Evolutionary conservation across 78 protist genomes (phyloP).

Genomic region (Chrysochromulina parva): DNA sequence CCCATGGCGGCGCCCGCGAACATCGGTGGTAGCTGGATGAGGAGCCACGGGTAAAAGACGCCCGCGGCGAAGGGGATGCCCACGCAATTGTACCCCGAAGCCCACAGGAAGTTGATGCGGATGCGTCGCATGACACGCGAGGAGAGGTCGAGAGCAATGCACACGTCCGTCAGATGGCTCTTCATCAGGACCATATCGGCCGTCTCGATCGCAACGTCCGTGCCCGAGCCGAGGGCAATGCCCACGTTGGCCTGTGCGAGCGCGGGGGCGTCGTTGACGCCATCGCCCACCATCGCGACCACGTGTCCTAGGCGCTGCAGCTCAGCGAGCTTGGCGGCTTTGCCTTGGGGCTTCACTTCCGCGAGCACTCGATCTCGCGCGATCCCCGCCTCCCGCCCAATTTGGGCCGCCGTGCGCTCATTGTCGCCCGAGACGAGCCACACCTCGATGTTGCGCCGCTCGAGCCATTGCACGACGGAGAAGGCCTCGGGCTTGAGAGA

Average conservation of each 20-base stretch:
- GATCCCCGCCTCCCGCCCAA: constrained; percentile 52
- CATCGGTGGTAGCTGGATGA: background rate
- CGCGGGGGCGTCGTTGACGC: constrained; percentile 42
- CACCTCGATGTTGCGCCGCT: constrained; percentile 38
- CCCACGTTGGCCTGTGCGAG: constrained; percentile 36
- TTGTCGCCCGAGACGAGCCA: constrained; percentile 91
- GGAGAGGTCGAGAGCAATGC: background rate
- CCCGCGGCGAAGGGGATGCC: background rate
- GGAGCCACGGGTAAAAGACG: background rate
- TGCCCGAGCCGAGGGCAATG: constrained; percentile 12
- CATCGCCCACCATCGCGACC: constrained; percentile 25
- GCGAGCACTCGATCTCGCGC: background rate
- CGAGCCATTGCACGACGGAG: constrained; percentile 42
- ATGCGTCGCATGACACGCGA: constrained; percentile 22
- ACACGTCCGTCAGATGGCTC: background rate
- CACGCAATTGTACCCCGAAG: constrained; percentile 44
- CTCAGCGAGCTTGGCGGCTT: background rate
- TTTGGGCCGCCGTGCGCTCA: constrained; percentile 44
- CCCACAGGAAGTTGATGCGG: constrained; percentile 39
- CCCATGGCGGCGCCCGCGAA: constrained; percentile 41
- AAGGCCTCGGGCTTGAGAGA: constrained; percentile 52
- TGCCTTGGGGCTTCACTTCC: background rate
- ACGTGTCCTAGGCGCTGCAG: background rate
- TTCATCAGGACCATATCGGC: background rate
- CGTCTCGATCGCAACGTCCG: constrained; percentile 23